Evolutionary conservation across 352 stramenopile species (phyloP), one percentile per base, ranked within the genome.

Genomic region (Thraustochytrium sp.): DNA sequence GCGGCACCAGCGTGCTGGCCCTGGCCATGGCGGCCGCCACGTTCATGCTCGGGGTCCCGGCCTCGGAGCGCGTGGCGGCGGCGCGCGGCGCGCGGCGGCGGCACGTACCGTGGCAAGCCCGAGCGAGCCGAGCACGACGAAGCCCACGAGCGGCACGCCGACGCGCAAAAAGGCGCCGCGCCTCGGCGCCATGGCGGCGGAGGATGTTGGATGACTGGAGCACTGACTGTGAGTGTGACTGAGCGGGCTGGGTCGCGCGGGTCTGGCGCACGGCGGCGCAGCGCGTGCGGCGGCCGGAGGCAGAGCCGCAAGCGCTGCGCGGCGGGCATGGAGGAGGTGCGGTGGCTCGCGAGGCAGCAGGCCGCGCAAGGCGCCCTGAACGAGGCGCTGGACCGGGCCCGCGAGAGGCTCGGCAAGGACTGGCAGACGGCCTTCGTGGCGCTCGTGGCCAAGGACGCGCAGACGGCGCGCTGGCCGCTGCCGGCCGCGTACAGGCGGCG

Each of bases 321-420:
- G 51, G 51, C 11, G 16, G 21, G 9, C 51, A 72, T 72, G 59
- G 59, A 72, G 16, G 26, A 55, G 9, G 36, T 72, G 16, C 59
- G 59, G 59, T 72, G 59, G 59, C 59, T 72, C 59, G 59, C 46
- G 36, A 21, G 59, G 13, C 59, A 72, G 59, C 59, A 72, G 59
- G 59, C 59, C 5, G 59, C 13, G 16, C 59, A 44, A 16, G 59
- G 59, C 59, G 40, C 21, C 11, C 26, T 44, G 9, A 44, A 72
- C 16, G 2, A 44, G 36, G 59, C 59, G 13, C 2, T 72, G 8
- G 26, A 46, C 9, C 9, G n/a, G 36, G 59, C 59, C 13, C 51
- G 48, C n/a, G 48, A 55, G 16, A 55, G n/a, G 48, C 16, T 55
- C 48, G n/a, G 48, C n/a, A 55, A n/a, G 16, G 48, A 55, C n/a